These are phyloP conservation scores for Vinca major DNA, from an alignment of 305 asterid genomes.

Conservation along the genomic window DNA sequence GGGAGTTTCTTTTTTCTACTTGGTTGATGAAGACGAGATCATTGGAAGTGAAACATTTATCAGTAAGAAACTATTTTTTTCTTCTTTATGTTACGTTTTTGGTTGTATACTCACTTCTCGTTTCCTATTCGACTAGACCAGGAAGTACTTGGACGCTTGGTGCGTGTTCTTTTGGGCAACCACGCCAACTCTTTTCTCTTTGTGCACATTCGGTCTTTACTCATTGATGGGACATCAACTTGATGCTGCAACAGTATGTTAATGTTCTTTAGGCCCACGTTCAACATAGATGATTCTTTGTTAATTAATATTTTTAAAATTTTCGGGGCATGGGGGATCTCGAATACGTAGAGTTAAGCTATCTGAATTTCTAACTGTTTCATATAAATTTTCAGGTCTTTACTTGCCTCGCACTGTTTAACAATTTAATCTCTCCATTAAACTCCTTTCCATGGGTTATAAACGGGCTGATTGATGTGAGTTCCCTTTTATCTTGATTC, in stretches of 20 bases:
- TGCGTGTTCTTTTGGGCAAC: conserved; percentile 99
- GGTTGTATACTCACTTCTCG: conserved; percentile 8
- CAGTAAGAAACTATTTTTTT: conserved; percentile 39
- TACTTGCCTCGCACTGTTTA: conserved; percentile 93
- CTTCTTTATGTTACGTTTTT: conserved; percentile 7
- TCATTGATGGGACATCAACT: conserved; percentile 80
- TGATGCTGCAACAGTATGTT: conserved; percentile 96
- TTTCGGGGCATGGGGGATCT: too few species aligned
- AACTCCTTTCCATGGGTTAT: conserved; percentile 99
- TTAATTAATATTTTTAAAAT: too few species aligned
- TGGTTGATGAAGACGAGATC: conserved; percentile 89
- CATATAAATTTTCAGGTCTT: conserved; percentile 63
- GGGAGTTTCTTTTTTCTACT: conserved; percentile 75
- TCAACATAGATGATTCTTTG: neutral
- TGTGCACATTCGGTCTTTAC: conserved; percentile 90
- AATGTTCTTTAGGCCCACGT: conserved; percentile 9
- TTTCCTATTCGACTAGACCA: conserved; percentile 34
- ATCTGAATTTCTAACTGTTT: conserved; percentile 11
- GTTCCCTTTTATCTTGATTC: conserved; percentile 23
- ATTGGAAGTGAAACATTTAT: conserved; percentile 64
- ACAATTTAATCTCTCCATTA: conserved; percentile 84
- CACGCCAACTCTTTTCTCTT: conserved; percentile 93
- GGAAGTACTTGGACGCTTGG: conserved; percentile 98
- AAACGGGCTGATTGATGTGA: conserved; percentile 94
- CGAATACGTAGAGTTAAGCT: neutral